Base-by-base conservation (phyloP, 2,329 filamentous ascomycete species). In the Xylaria sp. region DNA sequence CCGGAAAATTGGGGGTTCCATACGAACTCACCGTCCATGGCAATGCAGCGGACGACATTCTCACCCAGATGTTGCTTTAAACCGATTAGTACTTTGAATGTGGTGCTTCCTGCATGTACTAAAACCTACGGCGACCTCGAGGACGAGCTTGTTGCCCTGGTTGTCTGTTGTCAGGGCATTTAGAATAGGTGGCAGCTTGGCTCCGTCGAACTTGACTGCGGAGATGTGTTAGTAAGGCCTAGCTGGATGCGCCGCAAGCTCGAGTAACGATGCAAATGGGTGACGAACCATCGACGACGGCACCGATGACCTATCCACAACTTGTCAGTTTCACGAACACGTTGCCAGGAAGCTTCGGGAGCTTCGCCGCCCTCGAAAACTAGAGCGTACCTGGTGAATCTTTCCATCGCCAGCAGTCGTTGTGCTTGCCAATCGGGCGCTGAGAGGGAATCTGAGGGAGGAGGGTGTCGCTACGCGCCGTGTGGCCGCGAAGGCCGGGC, bases 11-110 rank as follows among this genome's bases (percentile, higher is more conserved):
- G 65, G 72, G 68, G 64, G 71, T 74, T 72, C 72, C 73, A 63
- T 48, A 21, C 24, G 66, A 65, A 83, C 89, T 84, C 90, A 97
- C 95, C 96, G 86, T 99, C 96, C 96, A 99, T 99, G 86, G 96
- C 96, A 97, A 99, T 99, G 85, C 93, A 97, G 85, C 96, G 92
- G 84, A 99, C 96, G 82, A 98, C 93, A 88, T 93, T 97, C 89
- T 99, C 93, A 87, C 96, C 96, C 85, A 99, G 87, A 90, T 98
- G 96, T 98, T 99, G 96, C 94, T 98, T 78, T 76, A 69, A 60
- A 21, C 71, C 47, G 32, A 55, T 72, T 75, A 86, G 79, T 70
- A 61, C 5, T 36, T n/a, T 55, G 69, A 24, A 30, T 47, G 54
- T 39, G 53, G 53, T 30, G 45, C 61, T n/a, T 47, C 39, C 60